Base-by-base conservation (phyloP, 2,329 filamentous ascomycete genomes). In the Aspergillus ochraceoroseus region DNA sequence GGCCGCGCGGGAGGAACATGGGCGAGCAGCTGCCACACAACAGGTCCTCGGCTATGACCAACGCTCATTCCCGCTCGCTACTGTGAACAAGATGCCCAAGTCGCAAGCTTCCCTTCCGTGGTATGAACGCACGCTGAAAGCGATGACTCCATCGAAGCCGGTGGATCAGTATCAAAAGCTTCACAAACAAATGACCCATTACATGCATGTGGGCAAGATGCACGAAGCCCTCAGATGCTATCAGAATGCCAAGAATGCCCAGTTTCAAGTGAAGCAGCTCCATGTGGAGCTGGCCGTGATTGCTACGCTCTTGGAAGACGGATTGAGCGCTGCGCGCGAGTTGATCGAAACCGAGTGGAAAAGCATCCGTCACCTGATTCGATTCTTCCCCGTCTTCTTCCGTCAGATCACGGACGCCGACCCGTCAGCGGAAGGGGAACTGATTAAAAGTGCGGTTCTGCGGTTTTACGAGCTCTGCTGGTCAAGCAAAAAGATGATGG, bases 401-500 rank as follows among this genome's bases (percentile, higher is more conserved):
- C 58, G 60, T 7, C 57, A 61, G 34, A 38, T 68, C 18, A 51
- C 54, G 38, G 53, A 57, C n/a, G 26, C 58, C 7, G 49, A 54
- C 11, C 37, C 47, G 6, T 25, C 38, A 9, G 36, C 50, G 2
- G 55, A 58, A 25, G 48, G 44, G 1, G 56, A 61, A 18, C 41
- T 61, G 11, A 38, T 64, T 32, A 61, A 66, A 29, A 48, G 62
- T 46, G 64, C 62, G 1, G 44, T 68, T 7, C 57, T 67, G 22
- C 60, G 62, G 23, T 68, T 65, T 41, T 68, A 68, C 42, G 48
- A 55, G n/a, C 39, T 67, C 4, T 65, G 62, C 41, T 58, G 55
- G 47, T 54, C 56, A 9, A 53, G 52, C 7, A 57, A 59, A 19
- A 46, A 47, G 7, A 47, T 65, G 36, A 51, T 38, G 7, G 54